Conservation (phyloP, 306 rosid genomes). For the Corylus heterophylla region DNA sequence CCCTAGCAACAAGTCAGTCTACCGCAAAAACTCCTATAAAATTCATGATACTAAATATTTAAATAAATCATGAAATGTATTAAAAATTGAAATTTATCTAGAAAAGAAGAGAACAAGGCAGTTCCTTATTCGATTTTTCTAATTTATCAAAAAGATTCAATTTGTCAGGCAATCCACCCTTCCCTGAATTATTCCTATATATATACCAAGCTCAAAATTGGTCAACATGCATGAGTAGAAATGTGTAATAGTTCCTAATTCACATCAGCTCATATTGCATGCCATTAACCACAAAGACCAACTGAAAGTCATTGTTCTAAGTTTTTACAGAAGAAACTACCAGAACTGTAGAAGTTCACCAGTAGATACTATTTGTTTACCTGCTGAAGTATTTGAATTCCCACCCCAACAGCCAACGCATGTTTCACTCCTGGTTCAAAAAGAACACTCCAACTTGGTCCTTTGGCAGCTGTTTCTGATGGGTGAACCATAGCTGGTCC, state of each 20-base stretch:
- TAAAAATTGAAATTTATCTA: background rate
- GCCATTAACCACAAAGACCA: background rate
- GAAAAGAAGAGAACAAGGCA: background rate
- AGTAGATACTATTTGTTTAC: slow-evolving; percentile 35
- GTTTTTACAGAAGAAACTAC: background rate
- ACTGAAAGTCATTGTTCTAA: background rate
- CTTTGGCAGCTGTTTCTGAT: slow-evolving; percentile 44
- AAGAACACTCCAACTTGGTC: slow-evolving; percentile 54
- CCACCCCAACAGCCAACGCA: slow-evolving; percentile 84
- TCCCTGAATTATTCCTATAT: background rate
- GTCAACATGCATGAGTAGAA: background rate
- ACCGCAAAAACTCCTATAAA: no score
- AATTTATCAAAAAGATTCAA: background rate
- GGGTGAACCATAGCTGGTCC: slow-evolving; percentile 69
- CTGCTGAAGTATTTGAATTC: slow-evolving; percentile 95
- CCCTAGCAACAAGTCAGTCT: no score
- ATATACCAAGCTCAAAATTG: background rate
- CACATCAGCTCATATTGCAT: slow-evolving; percentile 1
- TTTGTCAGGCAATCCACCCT: background rate
- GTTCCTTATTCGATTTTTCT: background rate
- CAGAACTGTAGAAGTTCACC: background rate
- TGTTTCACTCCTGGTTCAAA: slow-evolving; percentile 85
- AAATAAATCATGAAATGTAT: background rate
- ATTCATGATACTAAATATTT: background rate
- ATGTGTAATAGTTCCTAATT: background rate